Conservation (phyloP, 2,329 filamentous ascomycete genomes). For the Beauveria pseudobassiana region DNA sequence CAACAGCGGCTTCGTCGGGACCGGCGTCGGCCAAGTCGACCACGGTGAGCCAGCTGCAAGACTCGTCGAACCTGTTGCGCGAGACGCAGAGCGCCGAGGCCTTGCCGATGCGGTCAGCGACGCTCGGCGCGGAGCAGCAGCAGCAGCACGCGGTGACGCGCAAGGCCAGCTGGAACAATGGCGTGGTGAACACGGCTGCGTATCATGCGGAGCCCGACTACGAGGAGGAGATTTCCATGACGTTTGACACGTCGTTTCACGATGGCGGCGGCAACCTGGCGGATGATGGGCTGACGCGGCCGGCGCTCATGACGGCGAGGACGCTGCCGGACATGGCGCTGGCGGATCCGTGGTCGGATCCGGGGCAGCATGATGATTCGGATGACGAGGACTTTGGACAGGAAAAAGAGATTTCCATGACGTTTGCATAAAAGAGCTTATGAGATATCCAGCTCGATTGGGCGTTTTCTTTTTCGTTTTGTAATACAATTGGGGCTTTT, state of each 20-base stretch:
- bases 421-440: conserved; percentile 54
- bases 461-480: not conserved
- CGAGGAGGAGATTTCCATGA: conserved; percentile 58
- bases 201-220: conserved; percentile 20
- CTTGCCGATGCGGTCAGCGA: conserved; percentile 18
- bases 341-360: conserved; percentile 53
- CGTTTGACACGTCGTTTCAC: conserved; percentile 57
- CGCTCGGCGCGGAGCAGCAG: conserved; percentile 13
- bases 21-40: conserved; percentile 18
- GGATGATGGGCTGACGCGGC: conserved; percentile 22
- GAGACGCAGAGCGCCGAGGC: conserved; percentile 41
- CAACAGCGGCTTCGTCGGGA: conserved; percentile 11
- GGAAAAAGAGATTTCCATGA: conserved; percentile 73
- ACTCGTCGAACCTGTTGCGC: conserved; percentile 22
- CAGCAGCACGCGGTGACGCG: conserved; percentile 11
- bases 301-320: conserved; percentile 30
- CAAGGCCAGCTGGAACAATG: conserved; percentile 10
- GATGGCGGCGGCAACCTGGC: conserved; percentile 28
- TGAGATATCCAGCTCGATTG: not conserved
- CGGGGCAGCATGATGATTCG: conserved; percentile 32
- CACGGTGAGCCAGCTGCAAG: conserved; percentile 13
- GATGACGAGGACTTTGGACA: conserved; percentile 62
- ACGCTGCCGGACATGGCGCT: conserved; percentile 44
- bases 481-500: not conserved
- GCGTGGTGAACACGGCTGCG: conserved; percentile 17